Percentiles rank a stretch among this genome's conserved stretches.
These are phyloP conservation scores for Coemansia sp. DNA, from an alignment of 192 early-diverging fungal genomes.

Conservation along the genomic window DNA sequence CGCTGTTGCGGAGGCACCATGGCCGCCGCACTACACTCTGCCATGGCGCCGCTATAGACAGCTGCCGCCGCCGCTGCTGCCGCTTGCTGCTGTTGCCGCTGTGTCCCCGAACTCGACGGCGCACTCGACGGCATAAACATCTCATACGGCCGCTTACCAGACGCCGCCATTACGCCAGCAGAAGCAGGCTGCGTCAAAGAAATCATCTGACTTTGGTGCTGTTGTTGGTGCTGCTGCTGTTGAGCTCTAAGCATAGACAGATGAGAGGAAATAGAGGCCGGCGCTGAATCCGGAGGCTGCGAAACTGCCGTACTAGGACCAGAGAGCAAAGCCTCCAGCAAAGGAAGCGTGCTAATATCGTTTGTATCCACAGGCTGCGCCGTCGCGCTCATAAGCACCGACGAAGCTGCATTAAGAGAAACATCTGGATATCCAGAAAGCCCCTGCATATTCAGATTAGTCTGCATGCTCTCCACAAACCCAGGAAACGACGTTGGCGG, in stretches of 20 bases:
- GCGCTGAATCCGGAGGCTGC: conserved; percentile 23
- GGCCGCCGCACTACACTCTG: neutral
- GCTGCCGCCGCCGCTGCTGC: no score
- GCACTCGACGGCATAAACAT: neutral
- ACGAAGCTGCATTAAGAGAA: neutral
- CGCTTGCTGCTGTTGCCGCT: conserved; percentile 1
- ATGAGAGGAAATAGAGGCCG: conserved; percentile 11
- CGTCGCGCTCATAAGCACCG: conserved; percentile 6
- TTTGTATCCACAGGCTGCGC: conserved; percentile 8
- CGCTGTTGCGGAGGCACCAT: neutral
- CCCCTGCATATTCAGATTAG: conserved; percentile 2
- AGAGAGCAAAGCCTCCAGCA: conserved; percentile 44
- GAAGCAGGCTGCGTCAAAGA: conserved; percentile 1
- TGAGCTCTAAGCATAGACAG: conserved; percentile 1
- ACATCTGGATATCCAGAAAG: conserved; percentile 11
- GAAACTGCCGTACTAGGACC: conserved; percentile 11
- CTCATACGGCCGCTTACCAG: conserved; percentile 1
- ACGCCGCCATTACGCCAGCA: neutral
- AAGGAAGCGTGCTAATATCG: conserved; percentile 33
- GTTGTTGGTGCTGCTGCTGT: neutral
- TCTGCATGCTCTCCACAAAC: conserved; percentile 4
- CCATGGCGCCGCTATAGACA: neutral
- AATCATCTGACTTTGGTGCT: conserved; percentile 1
- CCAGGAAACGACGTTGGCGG: neutral
- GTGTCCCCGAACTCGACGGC: neutral